Percentiles rank a stretch among this genome's conserved stretches.
phyloP scores from a whole-genome alignment of 257 asterid species.

The Salvia miltiorrhiza region DNA sequence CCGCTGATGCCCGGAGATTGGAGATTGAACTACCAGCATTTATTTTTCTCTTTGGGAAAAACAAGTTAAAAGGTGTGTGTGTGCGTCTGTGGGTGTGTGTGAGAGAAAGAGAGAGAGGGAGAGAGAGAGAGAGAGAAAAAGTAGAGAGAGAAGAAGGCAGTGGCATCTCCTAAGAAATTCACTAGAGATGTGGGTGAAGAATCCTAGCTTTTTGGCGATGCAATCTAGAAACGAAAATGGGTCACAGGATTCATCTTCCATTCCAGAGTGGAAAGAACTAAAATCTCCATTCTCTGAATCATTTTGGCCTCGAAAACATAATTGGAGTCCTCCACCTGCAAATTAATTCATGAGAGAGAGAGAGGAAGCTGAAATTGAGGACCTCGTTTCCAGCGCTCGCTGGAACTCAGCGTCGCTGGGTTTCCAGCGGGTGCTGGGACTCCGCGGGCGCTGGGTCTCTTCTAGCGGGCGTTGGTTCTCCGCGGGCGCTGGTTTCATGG shows the following conservation, averaged over 20 bases:
- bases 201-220: conserved; percentile 38
- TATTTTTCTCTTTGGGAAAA: background rate
- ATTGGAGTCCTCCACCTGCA: conserved; percentile 71
- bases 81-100: too few relatives aligned
- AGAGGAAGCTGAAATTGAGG: too few relatives aligned
- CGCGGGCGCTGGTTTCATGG: too few relatives aligned
- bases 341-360: too few relatives aligned
- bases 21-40: conserved; percentile 31
- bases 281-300: conserved; percentile 78
- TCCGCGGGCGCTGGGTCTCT: too few relatives aligned
- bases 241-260: conserved; percentile 88
- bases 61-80: background rate
- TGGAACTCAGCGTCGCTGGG: too few relatives aligned
- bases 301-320: conserved; percentile 81
- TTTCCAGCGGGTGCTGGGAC: too few relatives aligned
- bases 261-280: conserved; percentile 67
- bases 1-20: conserved; percentile 24
- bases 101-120: background rate
- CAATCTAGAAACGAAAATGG: conserved; percentile 82
- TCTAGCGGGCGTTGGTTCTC: too few relatives aligned
- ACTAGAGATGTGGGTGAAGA: conserved; percentile 16
- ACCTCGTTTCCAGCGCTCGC: too few relatives aligned
- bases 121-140: background rate
- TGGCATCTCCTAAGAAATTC: conserved; percentile 54
- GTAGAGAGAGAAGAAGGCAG: conserved; percentile 17